A percentile compares a stretch with the other conserved stretches of the same genome.
phyloP scores from a whole-genome alignment of 768 basidiomycete species.

The Mycena leptocephala region DNA sequence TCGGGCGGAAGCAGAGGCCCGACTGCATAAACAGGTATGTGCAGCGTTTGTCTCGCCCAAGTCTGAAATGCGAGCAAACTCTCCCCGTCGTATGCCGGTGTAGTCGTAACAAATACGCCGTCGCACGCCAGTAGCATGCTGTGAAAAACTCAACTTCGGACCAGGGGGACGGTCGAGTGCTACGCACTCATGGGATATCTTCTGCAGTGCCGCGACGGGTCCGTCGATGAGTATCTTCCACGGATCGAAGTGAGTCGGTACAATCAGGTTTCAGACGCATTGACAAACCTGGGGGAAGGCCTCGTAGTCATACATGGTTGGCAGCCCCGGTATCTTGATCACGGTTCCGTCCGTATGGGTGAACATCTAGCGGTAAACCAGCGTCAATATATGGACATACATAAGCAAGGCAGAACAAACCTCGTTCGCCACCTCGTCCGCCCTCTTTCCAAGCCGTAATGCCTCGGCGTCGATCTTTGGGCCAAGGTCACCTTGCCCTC shows the following conservation, averaged over 20 bases:
- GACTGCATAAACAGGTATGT: not conserved
- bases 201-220: not conserved
- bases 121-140: slow-evolving; percentile 4
- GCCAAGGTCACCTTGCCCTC: not conserved
- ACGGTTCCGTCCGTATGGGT: not conserved
- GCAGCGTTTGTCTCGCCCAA: not conserved
- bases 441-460: not conserved
- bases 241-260: too few species aligned
- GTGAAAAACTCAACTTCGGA: not conserved
- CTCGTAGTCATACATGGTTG: slow-evolving; percentile 24
- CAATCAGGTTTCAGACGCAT: too few species aligned
- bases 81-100: not conserved
- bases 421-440: not conserved
- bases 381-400: not conserved
- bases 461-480: not conserved
- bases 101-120: not conserved
- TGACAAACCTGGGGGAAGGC: not conserved
- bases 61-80: not conserved
- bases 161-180: too few species aligned
- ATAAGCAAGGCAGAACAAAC: not conserved
- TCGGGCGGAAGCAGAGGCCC: slow-evolving; percentile 7
- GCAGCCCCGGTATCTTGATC: not conserved
- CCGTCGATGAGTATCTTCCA: not conserved
- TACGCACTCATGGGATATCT: not conserved
- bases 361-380: not conserved